These are phyloP conservation scores for Tricladium varicosporioides DNA, from an alignment of 2,329 filamentous ascomycete genomes.

Conservation along the genomic window DNA sequence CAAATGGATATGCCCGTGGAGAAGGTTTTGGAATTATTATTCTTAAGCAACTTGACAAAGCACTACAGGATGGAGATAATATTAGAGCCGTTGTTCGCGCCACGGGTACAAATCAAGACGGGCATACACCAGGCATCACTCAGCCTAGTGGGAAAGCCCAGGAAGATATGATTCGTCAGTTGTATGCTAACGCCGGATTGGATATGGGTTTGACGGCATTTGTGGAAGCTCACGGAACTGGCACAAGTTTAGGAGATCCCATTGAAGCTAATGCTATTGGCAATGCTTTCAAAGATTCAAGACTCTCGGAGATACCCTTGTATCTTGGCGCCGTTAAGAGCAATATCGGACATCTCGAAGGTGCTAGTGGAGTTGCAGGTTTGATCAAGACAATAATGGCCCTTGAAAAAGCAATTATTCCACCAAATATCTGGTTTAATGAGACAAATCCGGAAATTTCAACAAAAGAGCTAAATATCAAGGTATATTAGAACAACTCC, in stretches of 20 bases:
- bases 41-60: slow-evolving; percentile 51
- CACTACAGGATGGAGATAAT: slow-evolving; percentile 39
- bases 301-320: slow-evolving; percentile 1
- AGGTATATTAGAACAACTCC: background rate
- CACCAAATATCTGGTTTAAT: slow-evolving; percentile 39
- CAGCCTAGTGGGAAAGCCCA: slow-evolving; percentile 45
- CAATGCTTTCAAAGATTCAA: background rate
- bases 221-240: slow-evolving; percentile 16
- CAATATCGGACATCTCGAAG: slow-evolving; percentile 27
- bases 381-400: slow-evolving; percentile 13
- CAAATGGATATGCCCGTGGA: slow-evolving; percentile 59
- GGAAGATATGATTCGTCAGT: slow-evolving; percentile 6
- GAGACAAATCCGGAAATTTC: slow-evolving; percentile 31
- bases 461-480: background rate
- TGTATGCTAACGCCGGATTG: slow-evolving; percentile 6
- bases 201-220: slow-evolving; percentile 5
- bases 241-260: slow-evolving; percentile 10
- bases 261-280: slow-evolving; percentile 16
- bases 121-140: slow-evolving; percentile 43
- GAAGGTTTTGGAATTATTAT: slow-evolving; percentile 58
- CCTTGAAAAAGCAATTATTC: slow-evolving; percentile 35
- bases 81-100: slow-evolving; percentile 43
- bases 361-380: slow-evolving; percentile 9
- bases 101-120: slow-evolving; percentile 43
- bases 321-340: slow-evolving; percentile 22